A percentile compares a stretch with the other conserved stretches of the same genome.
Conservation (phyloP, 192 early-diverging fungal genomes). For the Mortierella antarctica region DNA sequence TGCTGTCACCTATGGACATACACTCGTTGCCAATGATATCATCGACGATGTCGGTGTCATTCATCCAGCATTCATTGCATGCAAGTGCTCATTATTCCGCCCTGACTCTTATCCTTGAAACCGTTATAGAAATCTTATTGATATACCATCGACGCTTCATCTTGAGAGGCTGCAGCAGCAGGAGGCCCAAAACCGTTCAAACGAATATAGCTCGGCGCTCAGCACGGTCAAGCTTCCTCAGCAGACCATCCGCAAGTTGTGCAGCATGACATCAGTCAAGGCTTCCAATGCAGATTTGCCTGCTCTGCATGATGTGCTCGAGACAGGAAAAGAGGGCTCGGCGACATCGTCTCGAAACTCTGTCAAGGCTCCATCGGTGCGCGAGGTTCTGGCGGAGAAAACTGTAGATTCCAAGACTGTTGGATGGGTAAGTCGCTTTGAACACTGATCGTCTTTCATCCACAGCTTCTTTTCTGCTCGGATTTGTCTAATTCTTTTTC, state of each 20-base stretch:
- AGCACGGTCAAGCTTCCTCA: slow-evolving; percentile 47
- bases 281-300: slow-evolving; percentile 11
- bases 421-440: slow-evolving; percentile 33
- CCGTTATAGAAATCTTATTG: slow-evolving; percentile 37
- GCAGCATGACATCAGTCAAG: slow-evolving; percentile 44
- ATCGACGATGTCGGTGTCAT: too few species aligned
- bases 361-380: slow-evolving; percentile 45
- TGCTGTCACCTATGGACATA: too few species aligned
- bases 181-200: slow-evolving; percentile 37
- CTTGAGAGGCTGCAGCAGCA: slow-evolving; percentile 47
- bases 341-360: slow-evolving; percentile 40
- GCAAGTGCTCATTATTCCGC: neutral
- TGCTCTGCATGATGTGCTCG: slow-evolving; percentile 8
- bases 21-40: too few species aligned
- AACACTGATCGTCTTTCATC: neutral
- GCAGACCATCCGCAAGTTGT: slow-evolving; percentile 40
- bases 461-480: neutral
- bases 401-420: slow-evolving; percentile 42
- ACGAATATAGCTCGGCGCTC: slow-evolving; percentile 41
- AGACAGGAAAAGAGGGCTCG: slow-evolving; percentile 7
- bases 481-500: neutral
- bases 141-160: slow-evolving; percentile 50
- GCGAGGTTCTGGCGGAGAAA: slow-evolving; percentile 45
- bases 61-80: neutral
- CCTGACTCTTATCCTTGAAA: neutral